Evolutionary conservation across 805 yeast species (phyloP), one percentile per base, ranked within the genome.

Genomic region (Teunomyces panamensis): DNA sequence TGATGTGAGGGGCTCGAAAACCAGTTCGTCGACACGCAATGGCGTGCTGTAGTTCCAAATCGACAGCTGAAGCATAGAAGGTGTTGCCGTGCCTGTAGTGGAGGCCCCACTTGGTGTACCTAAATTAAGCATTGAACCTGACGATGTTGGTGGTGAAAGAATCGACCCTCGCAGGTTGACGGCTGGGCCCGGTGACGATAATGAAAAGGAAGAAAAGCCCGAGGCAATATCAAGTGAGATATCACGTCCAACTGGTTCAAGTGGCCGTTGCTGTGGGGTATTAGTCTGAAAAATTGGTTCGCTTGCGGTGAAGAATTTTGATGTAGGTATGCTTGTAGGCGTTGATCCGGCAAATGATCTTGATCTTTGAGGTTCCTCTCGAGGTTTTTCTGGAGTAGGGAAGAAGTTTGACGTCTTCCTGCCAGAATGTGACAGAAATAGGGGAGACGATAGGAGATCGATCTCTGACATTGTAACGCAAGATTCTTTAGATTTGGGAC

Each of bases 331-430:
- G 13, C 16, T 41, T 3, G 33, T 27, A 8, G 34, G 20, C 28
- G 32, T 30, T 5, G 41, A 20, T 26, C 41, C 41, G 17, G 39
- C 39, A 20, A 35, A 35, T 13, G 39, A 35, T 26, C 30, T 16
- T 5, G 41, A 24, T 9, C 41, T 28, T 26, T 37, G 29, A 13
- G 24, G 20, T 34, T 26, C 30, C 13, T 37, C 41, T 24, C 17
- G 41, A n/a, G 13, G 29, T 13, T 20, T 14, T 7, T 37, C 41
- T 16, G 30, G 16, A 7, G 39, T 28, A 3, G 57, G 57, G 24
- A 54, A 54, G 53, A 54, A 54, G 45, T 52, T 54, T 43, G 57
- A 54, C 4, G 55, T 51, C 32, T 52, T 45, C 26, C 56, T 28
- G 24, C 43, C 46, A 29, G 30, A 17, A 16, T 41, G 47, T 14